Base-by-base conservation (phyloP, 306 rosid genomes). In the Trifolium pratense region DNA sequence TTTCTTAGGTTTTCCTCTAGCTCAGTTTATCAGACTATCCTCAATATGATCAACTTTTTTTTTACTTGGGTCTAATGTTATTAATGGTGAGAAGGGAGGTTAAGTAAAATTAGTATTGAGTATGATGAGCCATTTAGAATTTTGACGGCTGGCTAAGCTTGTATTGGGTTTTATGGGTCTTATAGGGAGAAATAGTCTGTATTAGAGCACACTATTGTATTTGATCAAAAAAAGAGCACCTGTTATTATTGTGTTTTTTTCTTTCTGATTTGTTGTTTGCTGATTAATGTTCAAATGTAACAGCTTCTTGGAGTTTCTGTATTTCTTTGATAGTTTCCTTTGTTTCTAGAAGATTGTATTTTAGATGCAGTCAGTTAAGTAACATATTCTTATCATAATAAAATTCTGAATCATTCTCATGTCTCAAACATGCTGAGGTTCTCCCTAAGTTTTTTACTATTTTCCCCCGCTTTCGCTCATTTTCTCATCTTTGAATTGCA, bases 171-270 rank as follows among this genome's bases (percentile, higher is more conserved):
- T 55, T 18, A 55, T 55, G 61, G 61, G 31, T 55, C 25, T 17
- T 53, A 55, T 55, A 55, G 61, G 61, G 32, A 55, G 61, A 21
- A 55, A 53, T 9, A 17, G 59, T 15, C 61, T 55, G 15, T 55
- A 15, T 55, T 17, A 43, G 56, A 7, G 4, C 23, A 16, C 56
- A 4, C 56, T 16, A 49, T 49, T 49, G 56, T n/a, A 55, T 21
- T 21, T 10, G 10, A 26, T 26, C 31, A 26, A 4, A 26, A 26
- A 26, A 26, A 26, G 31, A 3, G 31, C 31, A 26, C 31, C 26
- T 25, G 4, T 3, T 26, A 26, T 26, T 26, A 26, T 55, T 55
- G 61, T 9, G n/a, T 55, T 55, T 55, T 32, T 0, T 55, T 55
- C 9, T 51, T 51, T 17, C 23, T 51, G 45, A 40, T 40, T 40